These are phyloP conservation scores for Daldinia loculata DNA, from an alignment of 495 filamentous ascomycete species.

Conservation along the genomic window DNA sequence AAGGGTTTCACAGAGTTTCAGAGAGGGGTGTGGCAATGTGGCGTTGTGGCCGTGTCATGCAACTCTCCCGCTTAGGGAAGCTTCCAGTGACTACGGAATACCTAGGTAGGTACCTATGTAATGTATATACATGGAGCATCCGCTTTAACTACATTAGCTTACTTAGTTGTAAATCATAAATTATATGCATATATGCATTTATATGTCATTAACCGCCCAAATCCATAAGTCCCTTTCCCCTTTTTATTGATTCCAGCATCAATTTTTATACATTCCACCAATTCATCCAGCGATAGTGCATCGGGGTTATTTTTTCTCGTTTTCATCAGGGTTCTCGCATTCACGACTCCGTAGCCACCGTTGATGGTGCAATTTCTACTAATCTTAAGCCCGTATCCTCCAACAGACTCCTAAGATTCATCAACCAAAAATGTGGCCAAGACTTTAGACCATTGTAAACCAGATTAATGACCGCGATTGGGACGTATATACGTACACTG, in stretches of 20 bases:
- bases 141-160: no score
- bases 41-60: neutral
- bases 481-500: neutral
- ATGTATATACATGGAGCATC: no score
- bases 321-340: neutral
- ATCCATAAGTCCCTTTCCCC: no score
- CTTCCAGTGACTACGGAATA: no score
- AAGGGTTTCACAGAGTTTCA: neutral
- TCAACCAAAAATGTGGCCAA: neutral
- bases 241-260: neutral
- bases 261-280: no score
- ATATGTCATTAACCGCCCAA: no score
- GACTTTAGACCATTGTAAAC: neutral
- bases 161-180: no score
- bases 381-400: neutral
- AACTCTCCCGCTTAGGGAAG: no score
- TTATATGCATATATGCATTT: no score
- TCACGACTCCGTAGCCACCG: neutral
- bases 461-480: neutral
- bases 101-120: no score
- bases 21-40: neutral
- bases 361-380: neutral
- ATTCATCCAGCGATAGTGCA: neutral
- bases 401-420: neutral
- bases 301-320: neutral